Conservation (phyloP, 1,139 yeast genomes). For the Suhomyces bokatorum region DNA sequence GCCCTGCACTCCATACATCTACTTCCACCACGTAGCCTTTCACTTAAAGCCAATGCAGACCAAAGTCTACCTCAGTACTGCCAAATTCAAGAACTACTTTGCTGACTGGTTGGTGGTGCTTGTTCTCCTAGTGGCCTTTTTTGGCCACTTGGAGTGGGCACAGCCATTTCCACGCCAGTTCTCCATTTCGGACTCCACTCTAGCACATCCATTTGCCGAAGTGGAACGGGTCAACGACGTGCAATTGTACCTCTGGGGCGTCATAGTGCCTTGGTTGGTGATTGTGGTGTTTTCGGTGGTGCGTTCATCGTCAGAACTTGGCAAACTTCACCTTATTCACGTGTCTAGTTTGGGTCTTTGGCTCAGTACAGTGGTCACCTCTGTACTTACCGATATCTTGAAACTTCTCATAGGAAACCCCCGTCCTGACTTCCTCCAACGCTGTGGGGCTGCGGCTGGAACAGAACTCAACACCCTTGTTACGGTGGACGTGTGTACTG, state of each 20-base stretch:
- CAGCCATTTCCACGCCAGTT: conserved; percentile 23
- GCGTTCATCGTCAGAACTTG: conserved; percentile 12
- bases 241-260: conserved; percentile 19
- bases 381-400: conserved; percentile 27
- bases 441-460: conserved; percentile 21
- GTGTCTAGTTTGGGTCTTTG: conserved; percentile 19
- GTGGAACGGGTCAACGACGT: conserved; percentile 23
- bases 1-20: not conserved
- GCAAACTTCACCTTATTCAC: conserved; percentile 22
- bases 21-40: not conserved
- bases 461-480: conserved; percentile 19
- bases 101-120: conserved; percentile 23
- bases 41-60: conserved; percentile 3
- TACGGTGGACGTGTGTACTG: conserved; percentile 32
- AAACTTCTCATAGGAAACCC: conserved; percentile 30
- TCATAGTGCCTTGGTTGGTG: conserved; percentile 16
- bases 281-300: conserved; percentile 16
- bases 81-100: conserved; percentile 14
- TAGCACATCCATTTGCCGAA: conserved; percentile 24
- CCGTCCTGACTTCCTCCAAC: conserved; percentile 27
- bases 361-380: conserved; percentile 31
- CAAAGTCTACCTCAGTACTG: conserved; percentile 15
- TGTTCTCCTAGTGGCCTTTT: conserved; percentile 18
- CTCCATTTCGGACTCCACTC: conserved; percentile 16
- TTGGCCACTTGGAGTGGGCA: conserved; percentile 23